Percentiles rank a stretch among this genome's conserved stretches.
These are phyloP conservation scores for Suillus clintonianus DNA, from an alignment of 768 basidiomycete species.

Conservation along the genomic window DNA sequence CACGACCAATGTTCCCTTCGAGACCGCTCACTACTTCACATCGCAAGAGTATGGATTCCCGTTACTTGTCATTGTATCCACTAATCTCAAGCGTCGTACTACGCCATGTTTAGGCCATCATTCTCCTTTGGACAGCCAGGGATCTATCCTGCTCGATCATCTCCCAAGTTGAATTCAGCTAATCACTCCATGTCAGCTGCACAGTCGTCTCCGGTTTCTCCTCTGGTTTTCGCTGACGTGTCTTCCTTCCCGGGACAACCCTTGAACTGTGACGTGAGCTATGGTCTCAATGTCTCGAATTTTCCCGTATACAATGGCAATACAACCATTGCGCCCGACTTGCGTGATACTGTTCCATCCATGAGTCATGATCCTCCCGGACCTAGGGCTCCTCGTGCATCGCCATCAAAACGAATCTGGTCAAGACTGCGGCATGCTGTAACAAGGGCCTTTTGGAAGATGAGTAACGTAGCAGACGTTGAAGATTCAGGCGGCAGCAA, in stretches of 20 bases:
- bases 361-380: constrained; percentile 19
- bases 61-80: constrained; percentile 15
- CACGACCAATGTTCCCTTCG: background rate
- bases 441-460: constrained; percentile 10
- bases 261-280: background rate
- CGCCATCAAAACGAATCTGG: background rate
- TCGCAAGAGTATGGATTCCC: constrained; percentile 11
- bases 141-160: constrained; percentile 17
- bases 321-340: background rate
- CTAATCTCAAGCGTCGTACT: background rate
- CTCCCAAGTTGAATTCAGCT: constrained; percentile 9
- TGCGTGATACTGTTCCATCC: background rate
- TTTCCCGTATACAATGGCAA: background rate
- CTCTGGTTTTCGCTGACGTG: constrained; percentile 2
- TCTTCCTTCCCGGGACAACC: background rate
- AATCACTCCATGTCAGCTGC: constrained; percentile 4
- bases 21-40: constrained; percentile 3
- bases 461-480: constrained; percentile 5
- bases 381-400: background rate
- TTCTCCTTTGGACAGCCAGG: constrained; percentile 13
- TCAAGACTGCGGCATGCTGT: constrained; percentile 7
- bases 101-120: constrained; percentile 9
- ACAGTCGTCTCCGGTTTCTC: constrained; percentile 7
- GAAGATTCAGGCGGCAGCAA: background rate
- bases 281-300: constrained; percentile 3